phyloP scores from a whole-genome alignment of 83 land plant genomes.

The Isoetes engelmannii region DNA sequence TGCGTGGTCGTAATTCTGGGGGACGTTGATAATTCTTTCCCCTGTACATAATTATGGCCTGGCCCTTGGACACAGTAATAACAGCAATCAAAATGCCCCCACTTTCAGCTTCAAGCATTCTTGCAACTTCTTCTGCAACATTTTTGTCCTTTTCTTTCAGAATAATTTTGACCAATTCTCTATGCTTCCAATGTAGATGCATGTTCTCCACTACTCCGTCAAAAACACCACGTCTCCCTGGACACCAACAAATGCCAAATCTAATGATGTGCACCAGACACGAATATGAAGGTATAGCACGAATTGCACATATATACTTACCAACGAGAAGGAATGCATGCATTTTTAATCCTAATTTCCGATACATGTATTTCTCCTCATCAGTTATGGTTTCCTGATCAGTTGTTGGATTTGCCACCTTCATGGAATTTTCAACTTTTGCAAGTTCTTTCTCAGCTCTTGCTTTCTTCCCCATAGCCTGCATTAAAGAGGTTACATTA shows the following conservation, averaged over 20 bases:
- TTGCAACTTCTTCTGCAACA: conserved; percentile 58
- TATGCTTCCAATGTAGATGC: conserved; percentile 98
- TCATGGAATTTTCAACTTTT: conserved; percentile 60
- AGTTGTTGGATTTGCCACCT: conserved; percentile 39
- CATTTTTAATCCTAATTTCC: conserved; percentile 82
- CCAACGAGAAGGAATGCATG: conserved; percentile 87
- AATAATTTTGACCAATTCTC: conserved; percentile 83
- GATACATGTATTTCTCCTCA: conserved; percentile 89
- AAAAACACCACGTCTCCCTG: conserved; percentile 97
- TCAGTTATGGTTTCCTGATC: conserved; percentile 77
- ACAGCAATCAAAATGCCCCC: conserved; percentile 84
- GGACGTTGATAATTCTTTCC: conserved; percentile 88
- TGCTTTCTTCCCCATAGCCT: conserved; percentile 28
- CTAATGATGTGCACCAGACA: too few species aligned
- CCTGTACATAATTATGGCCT: conserved; percentile 71
- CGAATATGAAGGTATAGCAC: too few species aligned
- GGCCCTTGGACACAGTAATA: conserved; percentile 70
- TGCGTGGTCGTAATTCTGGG: conserved; percentile 65
- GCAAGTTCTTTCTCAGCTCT: conserved; percentile 60
- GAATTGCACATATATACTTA: conserved; percentile 28
- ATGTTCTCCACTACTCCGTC: conserved; percentile 94
- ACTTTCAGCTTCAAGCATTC: conserved; percentile 84
- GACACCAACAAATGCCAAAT: background rate
- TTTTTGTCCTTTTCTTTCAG: conserved; percentile 50
- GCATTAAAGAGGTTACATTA: background rate